Conservation (phyloP, 805 yeast species). For the Candida krabiensis region DNA sequence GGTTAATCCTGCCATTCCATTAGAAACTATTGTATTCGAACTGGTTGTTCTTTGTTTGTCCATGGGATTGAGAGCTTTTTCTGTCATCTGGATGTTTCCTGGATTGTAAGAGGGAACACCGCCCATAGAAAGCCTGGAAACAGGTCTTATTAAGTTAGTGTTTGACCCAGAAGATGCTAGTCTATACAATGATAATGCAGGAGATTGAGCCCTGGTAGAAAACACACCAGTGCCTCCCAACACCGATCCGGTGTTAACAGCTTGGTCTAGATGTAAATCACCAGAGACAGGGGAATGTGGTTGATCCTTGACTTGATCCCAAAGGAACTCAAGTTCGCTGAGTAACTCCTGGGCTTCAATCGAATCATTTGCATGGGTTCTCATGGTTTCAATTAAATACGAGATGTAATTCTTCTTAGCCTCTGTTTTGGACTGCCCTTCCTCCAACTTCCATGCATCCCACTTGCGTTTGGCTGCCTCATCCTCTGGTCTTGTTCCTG, state of each 20-base stretch:
- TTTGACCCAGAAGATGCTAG: conserved; percentile 32
- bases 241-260: background rate
- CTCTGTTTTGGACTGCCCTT: conserved; percentile 65
- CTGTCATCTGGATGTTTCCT: conserved; percentile 2
- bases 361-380: conserved; percentile 64
- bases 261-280: conserved; percentile 13
- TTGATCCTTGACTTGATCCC: conserved; percentile 58
- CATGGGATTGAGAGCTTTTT: background rate
- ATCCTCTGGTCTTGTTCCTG: conserved; percentile 59
- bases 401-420: conserved; percentile 74
- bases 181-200: conserved; percentile 34
- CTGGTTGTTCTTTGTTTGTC: conserved; percentile 18
- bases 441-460: conserved; percentile 82
- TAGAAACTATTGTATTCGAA: conserved; percentile 20
- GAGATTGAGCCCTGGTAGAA: conserved; percentile 30
- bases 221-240: conserved; percentile 5
- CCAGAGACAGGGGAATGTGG: conserved; percentile 21
- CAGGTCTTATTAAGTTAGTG: conserved; percentile 28
- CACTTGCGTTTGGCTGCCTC: conserved; percentile 71
- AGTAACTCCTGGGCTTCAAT: conserved; percentile 64
- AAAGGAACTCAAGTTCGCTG: conserved; percentile 65
- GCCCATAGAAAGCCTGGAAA: conserved; percentile 28
- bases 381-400: conserved; percentile 71
- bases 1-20: conserved; percentile 10
- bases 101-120: conserved; percentile 11